These are phyloP conservation scores for Diutina pseudorugosa DNA, from an alignment of 1,139 yeast genomes.

Conservation along the genomic window DNA sequence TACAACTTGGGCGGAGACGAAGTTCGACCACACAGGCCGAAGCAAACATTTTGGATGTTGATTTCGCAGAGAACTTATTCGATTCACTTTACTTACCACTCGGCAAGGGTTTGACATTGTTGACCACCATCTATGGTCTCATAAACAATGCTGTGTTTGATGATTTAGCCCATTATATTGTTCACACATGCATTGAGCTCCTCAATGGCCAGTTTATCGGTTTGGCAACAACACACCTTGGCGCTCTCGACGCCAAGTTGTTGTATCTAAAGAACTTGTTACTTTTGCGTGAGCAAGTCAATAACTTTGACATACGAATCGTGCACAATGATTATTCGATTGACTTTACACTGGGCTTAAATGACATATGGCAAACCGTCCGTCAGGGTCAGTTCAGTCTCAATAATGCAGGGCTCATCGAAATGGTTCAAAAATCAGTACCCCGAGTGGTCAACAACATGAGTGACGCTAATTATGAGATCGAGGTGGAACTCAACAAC, in stretches of 20 bases:
- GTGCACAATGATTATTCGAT: constrained; percentile 60
- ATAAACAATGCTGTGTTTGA: constrained; percentile 71
- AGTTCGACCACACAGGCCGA: constrained; percentile 9
- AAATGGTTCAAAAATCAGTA: constrained; percentile 54
- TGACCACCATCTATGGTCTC: constrained; percentile 72
- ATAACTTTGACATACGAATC: constrained; percentile 70
- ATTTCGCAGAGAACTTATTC: constrained; percentile 28
- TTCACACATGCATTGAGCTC: constrained; percentile 63
- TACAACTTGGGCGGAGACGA: constrained; percentile 42
- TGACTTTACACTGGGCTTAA: constrained; percentile 66
- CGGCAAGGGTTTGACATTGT: constrained; percentile 52
- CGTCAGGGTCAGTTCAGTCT: constrained; percentile 22
- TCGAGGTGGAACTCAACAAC: constrained; percentile 60
- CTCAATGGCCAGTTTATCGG: constrained; percentile 38
- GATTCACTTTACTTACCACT: constrained; percentile 64
- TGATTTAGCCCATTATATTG: constrained; percentile 78
- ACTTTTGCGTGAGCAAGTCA: constrained; percentile 57
- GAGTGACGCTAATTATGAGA: constrained; percentile 75
- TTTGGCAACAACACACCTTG: constrained; percentile 25
- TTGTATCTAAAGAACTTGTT: constrained; percentile 64
- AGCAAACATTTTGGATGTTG: constrained; percentile 15
- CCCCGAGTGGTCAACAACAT: constrained; percentile 79
- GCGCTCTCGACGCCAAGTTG: constrained; percentile 47
- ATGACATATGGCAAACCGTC: constrained; percentile 41
- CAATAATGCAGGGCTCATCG: constrained; percentile 33